Evolutionary conservation across 75 land plant species (phyloP).

Genomic region (Pinus albicaulis): DNA sequence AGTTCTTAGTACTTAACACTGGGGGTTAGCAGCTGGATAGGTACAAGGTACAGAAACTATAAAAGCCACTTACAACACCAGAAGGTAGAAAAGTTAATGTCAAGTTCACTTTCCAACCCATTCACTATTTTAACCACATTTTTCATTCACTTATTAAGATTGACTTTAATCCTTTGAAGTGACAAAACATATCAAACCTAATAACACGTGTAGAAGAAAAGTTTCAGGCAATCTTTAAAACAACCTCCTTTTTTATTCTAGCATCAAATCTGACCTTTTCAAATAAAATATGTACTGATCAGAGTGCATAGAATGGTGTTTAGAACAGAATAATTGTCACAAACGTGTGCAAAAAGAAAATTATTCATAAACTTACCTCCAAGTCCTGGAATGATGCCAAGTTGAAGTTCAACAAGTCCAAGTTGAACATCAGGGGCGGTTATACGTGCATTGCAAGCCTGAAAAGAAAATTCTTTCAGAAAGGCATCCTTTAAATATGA

Average conservation of each 20-base stretch:
- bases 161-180: too few relatives aligned
- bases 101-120: too few relatives aligned
- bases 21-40: too few relatives aligned
- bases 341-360: background rate
- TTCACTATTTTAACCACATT: too few relatives aligned
- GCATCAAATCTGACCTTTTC: background rate
- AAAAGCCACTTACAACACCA: too few relatives aligned
- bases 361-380: conserved; percentile 25
- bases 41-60: too few relatives aligned
- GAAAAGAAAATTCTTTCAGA: conserved; percentile 11
- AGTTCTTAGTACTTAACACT: too few relatives aligned
- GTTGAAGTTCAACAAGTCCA: conserved; percentile 49
- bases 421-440: conserved; percentile 47
- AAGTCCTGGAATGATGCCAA: conserved; percentile 53
- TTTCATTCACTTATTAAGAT: too few relatives aligned
- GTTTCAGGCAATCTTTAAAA: background rate
- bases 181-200: background rate
- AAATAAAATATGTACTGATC: background rate
- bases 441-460: conserved; percentile 46
- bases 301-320: background rate
- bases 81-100: too few relatives aligned
- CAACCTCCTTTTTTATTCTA: background rate
- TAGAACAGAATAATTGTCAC: background rate
- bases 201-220: background rate
- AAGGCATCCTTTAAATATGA: background rate